Evolutionary conservation across 805 yeast genomes (phyloP).

Genomic region (Ogataea pilisensis): DNA sequence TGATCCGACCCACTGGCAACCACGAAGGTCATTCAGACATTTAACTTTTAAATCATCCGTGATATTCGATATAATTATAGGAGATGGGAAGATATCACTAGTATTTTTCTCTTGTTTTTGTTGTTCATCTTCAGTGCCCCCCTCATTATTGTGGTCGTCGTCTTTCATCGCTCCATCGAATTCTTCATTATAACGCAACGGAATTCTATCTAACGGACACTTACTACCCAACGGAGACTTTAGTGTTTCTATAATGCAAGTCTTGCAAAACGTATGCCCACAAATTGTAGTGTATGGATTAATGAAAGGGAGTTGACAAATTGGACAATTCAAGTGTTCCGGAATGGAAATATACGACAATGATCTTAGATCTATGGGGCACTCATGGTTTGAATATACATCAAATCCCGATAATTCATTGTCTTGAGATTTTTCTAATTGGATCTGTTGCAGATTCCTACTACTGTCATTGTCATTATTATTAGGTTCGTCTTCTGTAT

Average conservation of each 20-base stretch:
- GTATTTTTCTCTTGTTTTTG: slow-evolving; percentile 21
- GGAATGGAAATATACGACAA: slow-evolving; percentile 22
- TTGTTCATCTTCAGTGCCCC: slow-evolving; percentile 8
- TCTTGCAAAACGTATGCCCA: slow-evolving; percentile 64
- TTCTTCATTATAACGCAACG: slow-evolving; percentile 29
- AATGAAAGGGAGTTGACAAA: slow-evolving; percentile 63
- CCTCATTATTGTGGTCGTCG: slow-evolving; percentile 1
- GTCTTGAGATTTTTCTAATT: background rate
- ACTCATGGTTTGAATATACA: slow-evolving; percentile 4
- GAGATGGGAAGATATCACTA: slow-evolving; percentile 44
- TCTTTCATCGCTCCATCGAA: slow-evolving; percentile 4
- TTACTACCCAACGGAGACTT: slow-evolving; percentile 33
- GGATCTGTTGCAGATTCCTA: background rate
- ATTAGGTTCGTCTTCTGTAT: too few relatives aligned
- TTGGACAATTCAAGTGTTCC: slow-evolving; percentile 47
- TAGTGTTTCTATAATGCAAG: slow-evolving; percentile 47
- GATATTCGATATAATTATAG: slow-evolving; percentile 54
- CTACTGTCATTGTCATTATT: too few relatives aligned
- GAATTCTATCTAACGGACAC: slow-evolving; percentile 63
- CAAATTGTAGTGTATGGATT: slow-evolving; percentile 60
- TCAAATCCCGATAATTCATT: slow-evolving; percentile 9
- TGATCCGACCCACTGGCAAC: slow-evolving; percentile 54
- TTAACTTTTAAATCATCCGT: slow-evolving; percentile 56
- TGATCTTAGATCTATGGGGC: slow-evolving; percentile 22
- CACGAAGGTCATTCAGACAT: slow-evolving; percentile 49